phyloP scores from a whole-genome alignment of 352 stramenopile genomes.

The Elongisporangium anandrum region DNA sequence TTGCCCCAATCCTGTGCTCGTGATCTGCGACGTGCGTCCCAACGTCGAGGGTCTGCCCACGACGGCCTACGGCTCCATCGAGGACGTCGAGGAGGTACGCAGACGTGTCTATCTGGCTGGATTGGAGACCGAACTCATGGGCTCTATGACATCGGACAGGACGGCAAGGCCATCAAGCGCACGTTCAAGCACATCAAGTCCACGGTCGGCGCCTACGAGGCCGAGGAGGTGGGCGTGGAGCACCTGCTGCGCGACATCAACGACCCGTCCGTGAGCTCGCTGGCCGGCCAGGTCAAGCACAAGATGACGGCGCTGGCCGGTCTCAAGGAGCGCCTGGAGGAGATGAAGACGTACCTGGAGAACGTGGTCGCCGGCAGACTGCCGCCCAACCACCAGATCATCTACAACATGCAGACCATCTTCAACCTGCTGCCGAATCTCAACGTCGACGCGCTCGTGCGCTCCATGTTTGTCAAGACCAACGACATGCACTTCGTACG shows the following conservation, averaged over 20 bases:
- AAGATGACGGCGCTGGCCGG: conserved; percentile 96
- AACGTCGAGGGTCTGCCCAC: conserved; percentile 95
- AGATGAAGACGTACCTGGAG: conserved; percentile 98
- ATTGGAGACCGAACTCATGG: neutral
- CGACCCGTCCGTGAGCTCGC: conserved; percentile 97
- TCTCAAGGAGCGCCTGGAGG: conserved; percentile 92
- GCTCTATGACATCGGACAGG: conserved; percentile 14
- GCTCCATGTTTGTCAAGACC: conserved; percentile 98
- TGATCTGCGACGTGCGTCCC: conserved; percentile 98
- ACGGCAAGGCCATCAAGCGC: conserved; percentile 94
- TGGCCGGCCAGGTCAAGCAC: conserved; percentile 98
- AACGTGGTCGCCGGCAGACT: conserved; percentile 82
- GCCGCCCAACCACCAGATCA: conserved; percentile 90
- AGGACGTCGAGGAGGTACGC: conserved; percentile 92
- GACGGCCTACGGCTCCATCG: conserved; percentile 96
- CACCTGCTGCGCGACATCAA: conserved; percentile 99
- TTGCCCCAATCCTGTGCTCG: conserved; percentile 94
- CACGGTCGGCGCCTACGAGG: conserved; percentile 94
- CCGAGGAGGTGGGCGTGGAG: conserved; percentile 97
- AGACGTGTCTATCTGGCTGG: conserved; percentile 6
- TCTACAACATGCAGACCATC: conserved; percentile 99
- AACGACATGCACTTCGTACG: conserved; percentile 99
- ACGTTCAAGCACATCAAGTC: conserved; percentile 98
- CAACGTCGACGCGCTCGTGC: conserved; percentile 96
- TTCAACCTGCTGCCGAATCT: conserved; percentile 99